A percentile compares a stretch with the other conserved stretches of the same genome.
Conservation (phyloP, 257 asterid genomes). For the Thymus quinquecostatus region DNA sequence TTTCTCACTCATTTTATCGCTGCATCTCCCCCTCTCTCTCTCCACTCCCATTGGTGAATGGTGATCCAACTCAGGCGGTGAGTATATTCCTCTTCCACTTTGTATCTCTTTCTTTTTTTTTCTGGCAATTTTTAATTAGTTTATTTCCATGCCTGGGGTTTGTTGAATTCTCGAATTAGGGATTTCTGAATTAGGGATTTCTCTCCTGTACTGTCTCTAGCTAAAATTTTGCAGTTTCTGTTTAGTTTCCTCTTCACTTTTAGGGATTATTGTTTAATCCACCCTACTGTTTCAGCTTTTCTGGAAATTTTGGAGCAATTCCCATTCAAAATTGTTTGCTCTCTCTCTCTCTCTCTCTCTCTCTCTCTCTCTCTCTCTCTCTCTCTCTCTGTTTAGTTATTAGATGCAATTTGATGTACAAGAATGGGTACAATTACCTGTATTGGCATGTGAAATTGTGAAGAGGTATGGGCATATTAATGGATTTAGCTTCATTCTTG, state of each 20-base stretch:
- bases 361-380: no score
- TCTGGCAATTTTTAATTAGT: background rate
- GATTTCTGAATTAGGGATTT: slow-evolving; percentile 25
- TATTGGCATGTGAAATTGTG: background rate
- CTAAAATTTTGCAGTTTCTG: slow-evolving; percentile 1
- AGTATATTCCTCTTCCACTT: slow-evolving; percentile 27
- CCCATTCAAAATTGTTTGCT: background rate
- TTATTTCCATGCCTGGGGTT: background rate
- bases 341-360: no score
- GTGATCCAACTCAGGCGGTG: slow-evolving; percentile 28
- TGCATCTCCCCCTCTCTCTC: slow-evolving; percentile 3
- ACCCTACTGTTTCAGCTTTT: background rate
- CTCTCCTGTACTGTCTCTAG: background rate
- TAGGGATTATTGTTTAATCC: background rate
- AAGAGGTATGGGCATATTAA: background rate
- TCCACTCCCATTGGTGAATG: slow-evolving; percentile 12
- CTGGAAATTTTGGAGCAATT: slow-evolving; percentile 22
- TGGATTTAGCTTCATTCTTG: background rate
- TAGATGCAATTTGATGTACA: no score
- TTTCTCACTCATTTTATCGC: background rate
- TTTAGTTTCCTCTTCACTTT: background rate
- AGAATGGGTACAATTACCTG: no score
- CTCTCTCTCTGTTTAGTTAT: no score
- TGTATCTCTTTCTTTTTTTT: slow-evolving; percentile 1
- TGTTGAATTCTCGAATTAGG: slow-evolving; percentile 1